Conservation (phyloP, 2,329 filamentous ascomycete species). For the Apiospora saccharicola region DNA sequence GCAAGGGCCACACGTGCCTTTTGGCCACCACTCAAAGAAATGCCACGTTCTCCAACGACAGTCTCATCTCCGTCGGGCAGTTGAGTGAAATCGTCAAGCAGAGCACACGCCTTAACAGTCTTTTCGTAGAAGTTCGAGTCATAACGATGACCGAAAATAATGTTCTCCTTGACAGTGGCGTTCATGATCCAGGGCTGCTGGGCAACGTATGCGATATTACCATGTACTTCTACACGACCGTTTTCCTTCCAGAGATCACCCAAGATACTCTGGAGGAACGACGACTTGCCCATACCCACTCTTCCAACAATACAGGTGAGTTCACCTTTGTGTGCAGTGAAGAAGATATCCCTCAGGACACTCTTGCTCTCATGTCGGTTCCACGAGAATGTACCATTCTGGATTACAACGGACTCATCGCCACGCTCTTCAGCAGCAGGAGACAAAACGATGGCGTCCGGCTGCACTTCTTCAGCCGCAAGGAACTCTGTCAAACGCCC, state of each 20-base stretch:
- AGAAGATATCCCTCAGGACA: conserved; percentile 83
- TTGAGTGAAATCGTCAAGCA: conserved; percentile 88
- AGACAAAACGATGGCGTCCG: conserved; percentile 77
- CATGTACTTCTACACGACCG: conserved; percentile 83
- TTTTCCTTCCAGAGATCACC: conserved; percentile 92
- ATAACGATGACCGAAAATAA: conserved; percentile 93
- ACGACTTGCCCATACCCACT: conserved; percentile 96
- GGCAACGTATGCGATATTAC: conserved; percentile 87
- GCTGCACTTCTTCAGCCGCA: conserved; percentile 86
- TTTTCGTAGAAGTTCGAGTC: conserved; percentile 94
- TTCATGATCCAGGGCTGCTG: conserved; percentile 98
- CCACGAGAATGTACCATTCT: conserved; percentile 93
- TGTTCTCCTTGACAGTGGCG: conserved; percentile 95
- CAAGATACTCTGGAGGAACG: conserved; percentile 84
- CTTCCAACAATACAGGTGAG: conserved; percentile 91
- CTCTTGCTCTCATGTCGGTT: conserved; percentile 78
- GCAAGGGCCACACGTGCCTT: conserved; percentile 93
- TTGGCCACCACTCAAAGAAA: conserved; percentile 94
- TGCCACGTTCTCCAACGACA: conserved; percentile 94
- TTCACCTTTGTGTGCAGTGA: conserved; percentile 90
- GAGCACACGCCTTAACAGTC: conserved; percentile 88
- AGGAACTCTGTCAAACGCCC: conserved; percentile 86
- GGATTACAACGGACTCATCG: conserved; percentile 85
- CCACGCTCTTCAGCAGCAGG: conserved; percentile 77
- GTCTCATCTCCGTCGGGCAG: conserved; percentile 96